Evolutionary conservation across 2,329 filamentous ascomycete species (phyloP).

Genomic region (Raffaelea arxii): DNA sequence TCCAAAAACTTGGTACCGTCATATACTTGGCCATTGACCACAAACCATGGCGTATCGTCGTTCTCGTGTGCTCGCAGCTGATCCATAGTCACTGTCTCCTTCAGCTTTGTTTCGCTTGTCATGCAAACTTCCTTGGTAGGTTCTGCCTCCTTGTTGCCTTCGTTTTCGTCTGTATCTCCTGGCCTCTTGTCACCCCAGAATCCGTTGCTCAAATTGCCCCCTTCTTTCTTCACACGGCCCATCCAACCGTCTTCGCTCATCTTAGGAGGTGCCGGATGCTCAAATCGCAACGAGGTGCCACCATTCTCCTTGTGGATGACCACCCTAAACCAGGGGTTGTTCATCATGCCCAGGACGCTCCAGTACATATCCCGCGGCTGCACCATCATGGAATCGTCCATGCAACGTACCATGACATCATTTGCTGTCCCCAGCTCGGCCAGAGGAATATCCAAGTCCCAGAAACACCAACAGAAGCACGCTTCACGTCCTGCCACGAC

Average conservation of each 20-base stretch:
- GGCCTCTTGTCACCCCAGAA: slow-evolving; percentile 70
- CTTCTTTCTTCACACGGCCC: slow-evolving; percentile 76
- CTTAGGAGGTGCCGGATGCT: slow-evolving; percentile 79
- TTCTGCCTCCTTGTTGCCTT: slow-evolving; percentile 32
- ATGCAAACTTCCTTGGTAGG: slow-evolving; percentile 61
- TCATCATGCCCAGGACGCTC: slow-evolving; percentile 96
- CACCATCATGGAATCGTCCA: slow-evolving; percentile 82
- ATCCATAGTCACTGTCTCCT: slow-evolving; percentile 52
- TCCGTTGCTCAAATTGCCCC: slow-evolving; percentile 71
- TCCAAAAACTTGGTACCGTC: slow-evolving; percentile 74
- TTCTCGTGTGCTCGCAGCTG: slow-evolving; percentile 61
- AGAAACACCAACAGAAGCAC: slow-evolving; percentile 12
- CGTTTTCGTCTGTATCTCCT: slow-evolving; percentile 22
- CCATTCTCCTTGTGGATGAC: slow-evolving; percentile 60
- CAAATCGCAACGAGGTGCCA: slow-evolving; percentile 57
- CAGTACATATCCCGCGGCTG: slow-evolving; percentile 94
- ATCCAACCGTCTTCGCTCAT: slow-evolving; percentile 81
- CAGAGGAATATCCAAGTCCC: slow-evolving; percentile 65
- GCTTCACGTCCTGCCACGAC: slow-evolving; percentile 61
- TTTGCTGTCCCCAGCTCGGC: slow-evolving; percentile 51
- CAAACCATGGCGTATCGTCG: slow-evolving; percentile 69
- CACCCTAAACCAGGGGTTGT: slow-evolving; percentile 87
- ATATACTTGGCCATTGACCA: slow-evolving; percentile 81
- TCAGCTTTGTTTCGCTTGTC: slow-evolving; percentile 52
- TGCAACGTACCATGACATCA: slow-evolving; percentile 72